Evolutionary conservation across 345 rosid genomes (phyloP).

Genomic region (Acer saccharum): DNA sequence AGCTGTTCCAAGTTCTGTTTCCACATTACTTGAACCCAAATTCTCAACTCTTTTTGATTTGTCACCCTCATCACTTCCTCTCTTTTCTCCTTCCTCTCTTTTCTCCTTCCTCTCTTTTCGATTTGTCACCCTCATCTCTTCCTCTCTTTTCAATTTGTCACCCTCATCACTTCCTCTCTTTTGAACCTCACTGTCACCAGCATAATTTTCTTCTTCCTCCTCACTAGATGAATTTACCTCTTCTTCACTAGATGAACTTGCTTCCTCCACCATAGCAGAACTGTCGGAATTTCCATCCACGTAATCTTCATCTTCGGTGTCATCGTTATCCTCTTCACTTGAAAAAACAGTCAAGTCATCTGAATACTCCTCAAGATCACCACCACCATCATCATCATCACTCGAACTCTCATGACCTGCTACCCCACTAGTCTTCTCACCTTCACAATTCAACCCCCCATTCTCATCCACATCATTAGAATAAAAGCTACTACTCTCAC

Average conservation of each 20-base stretch:
- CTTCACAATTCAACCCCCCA: not conserved
- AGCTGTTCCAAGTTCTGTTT: slow-evolving; percentile 13
- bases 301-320: slow-evolving; percentile 20
- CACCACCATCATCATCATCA: not conserved
- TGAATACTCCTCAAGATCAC: slow-evolving; percentile 9
- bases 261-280: not conserved
- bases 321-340: slow-evolving; percentile 26
- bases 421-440: not conserved
- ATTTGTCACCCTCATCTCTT: not conserved
- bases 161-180: slow-evolving; percentile 7
- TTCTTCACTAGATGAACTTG: not conserved
- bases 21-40: too few relatives aligned
- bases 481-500: not conserved
- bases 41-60: not conserved
- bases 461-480: not conserved
- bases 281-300: not conserved
- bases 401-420: not conserved
- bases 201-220: slow-evolving; percentile 9
- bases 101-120: not conserved
- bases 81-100: not conserved
- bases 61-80: slow-evolving; percentile 7
- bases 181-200: not conserved
- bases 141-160: not conserved
- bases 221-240: not conserved
- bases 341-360: not conserved